Conservation (phyloP, 2,329 filamentous ascomycete species). For the Fusarium penzigii region DNA sequence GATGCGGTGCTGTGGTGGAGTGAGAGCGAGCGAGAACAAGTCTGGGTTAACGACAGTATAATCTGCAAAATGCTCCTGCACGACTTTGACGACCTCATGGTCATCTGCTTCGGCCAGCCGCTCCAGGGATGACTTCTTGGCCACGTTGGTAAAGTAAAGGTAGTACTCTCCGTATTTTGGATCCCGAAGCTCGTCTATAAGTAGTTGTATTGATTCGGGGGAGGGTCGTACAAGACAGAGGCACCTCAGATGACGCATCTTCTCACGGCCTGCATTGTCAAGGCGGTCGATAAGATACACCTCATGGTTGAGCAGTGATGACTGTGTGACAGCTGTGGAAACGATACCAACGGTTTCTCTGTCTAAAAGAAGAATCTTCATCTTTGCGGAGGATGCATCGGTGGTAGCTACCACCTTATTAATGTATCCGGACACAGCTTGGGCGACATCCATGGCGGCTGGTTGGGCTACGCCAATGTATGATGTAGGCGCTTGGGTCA, state of each 20-base stretch:
- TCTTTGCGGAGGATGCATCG: constrained; percentile 80
- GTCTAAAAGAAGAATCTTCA: constrained; percentile 96
- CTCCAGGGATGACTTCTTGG: constrained; percentile 94
- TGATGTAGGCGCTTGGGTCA: background rate
- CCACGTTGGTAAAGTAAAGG: constrained; percentile 95
- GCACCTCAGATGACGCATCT: constrained; percentile 96
- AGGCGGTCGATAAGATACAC: constrained; percentile 97
- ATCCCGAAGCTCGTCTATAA: constrained; percentile 93
- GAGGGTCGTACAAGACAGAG: constrained; percentile 92
- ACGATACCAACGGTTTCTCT: constrained; percentile 92
- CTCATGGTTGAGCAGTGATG: constrained; percentile 90
- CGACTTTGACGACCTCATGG: constrained; percentile 90
- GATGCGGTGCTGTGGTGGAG: constrained; percentile 71
- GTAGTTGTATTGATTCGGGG: constrained; percentile 84
- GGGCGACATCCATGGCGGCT: constrained; percentile 82
- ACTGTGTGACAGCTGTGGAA: constrained; percentile 94
- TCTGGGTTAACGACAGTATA: constrained; percentile 95
- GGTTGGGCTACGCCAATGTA: constrained; percentile 9
- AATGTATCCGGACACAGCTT: constrained; percentile 92
- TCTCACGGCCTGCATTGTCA: constrained; percentile 86
- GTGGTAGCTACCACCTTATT: constrained; percentile 81
- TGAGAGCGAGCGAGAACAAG: constrained; percentile 77
- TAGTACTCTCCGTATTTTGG: constrained; percentile 98
- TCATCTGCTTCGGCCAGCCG: constrained; percentile 94
- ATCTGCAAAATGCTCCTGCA: constrained; percentile 96